Base-by-base conservation (phyloP, 2,329 filamentous ascomycete genomes). In the Elsinoe ampelina region DNA sequence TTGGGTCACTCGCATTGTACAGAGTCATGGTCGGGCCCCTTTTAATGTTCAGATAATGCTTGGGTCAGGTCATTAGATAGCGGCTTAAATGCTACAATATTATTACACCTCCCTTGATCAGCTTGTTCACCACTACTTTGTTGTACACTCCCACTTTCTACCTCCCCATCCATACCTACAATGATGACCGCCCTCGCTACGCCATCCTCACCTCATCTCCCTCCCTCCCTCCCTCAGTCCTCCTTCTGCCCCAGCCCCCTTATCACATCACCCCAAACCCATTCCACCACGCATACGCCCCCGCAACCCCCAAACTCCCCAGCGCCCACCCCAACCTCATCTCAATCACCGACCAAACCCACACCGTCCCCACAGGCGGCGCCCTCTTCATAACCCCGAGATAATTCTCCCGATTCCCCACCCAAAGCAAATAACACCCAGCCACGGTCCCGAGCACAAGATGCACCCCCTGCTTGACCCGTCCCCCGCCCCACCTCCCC, bases 281-380 rank as follows among this genome's bases (percentile, higher is more conserved):
- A 62, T 77, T 79, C 73, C 74, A 82, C 71, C 73, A 78, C 4
- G 77, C 70, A 69, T 77, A 84, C 1, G 65, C 69, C 54, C 77
- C 63, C 12, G 82, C 77, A n/a, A 73, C 68, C 39, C 73, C 57
- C 19, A 80, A 70, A 43, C 78, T 81, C n/a, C 73, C 65, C 20
- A 85, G 73, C 0, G 87, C 87, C 65, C 80, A 83, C 0, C 76
- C 66, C 39, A 95, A 74, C 57, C 89, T 80, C 72, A 96, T 79
- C 73, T 98, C 93, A 47, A 97, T 79, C 19, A 97, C 85, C 32
- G 86, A 83, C 90, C 92, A 97, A 3, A 97, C 80, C 91, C 92
- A 97, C 15, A 97, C 70, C 39, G 88, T 92, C 0, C 89, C 93
- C 12, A 96, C 70, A 4, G 90, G 84, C n/a, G 93, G 93, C 0